Percentiles rank a stretch among this genome's conserved stretches.
phyloP scores from a whole-genome alignment of 116 monocot species.

The Posidonia oceanica region DNA sequence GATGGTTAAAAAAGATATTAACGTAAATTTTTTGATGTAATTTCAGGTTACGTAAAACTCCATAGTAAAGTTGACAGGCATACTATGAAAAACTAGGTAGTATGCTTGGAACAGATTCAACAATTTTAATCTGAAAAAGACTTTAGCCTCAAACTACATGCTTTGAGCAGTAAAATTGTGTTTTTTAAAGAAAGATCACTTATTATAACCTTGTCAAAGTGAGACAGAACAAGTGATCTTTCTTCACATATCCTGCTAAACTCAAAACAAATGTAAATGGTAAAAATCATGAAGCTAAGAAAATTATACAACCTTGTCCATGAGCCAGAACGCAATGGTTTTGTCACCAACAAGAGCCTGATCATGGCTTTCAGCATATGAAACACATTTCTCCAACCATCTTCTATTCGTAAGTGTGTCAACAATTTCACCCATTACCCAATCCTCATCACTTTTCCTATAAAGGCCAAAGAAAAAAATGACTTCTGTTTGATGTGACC shows the following conservation, averaged over 20 bases:
- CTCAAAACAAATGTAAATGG: neutral
- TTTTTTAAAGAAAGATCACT: no score
- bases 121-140: no score
- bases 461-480: neutral
- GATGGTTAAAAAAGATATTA: neutral
- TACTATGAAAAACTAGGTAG: no score
- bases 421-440: slow-evolving; percentile 91
- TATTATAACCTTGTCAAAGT: neutral
- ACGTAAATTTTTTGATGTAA: neutral
- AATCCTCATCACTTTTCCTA: slow-evolving; percentile 76
- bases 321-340: slow-evolving; percentile 99
- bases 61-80: no score
- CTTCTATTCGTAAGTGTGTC: slow-evolving; percentile 89
- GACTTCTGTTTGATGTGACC: no score
- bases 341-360: slow-evolving; percentile 99
- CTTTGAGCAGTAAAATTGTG: no score
- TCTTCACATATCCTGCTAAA: no score
- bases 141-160: no score
- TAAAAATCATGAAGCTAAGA: neutral
- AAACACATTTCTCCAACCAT: slow-evolving; percentile 92
- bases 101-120: no score
- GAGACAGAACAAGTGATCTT: neutral
- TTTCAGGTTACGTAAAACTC: no score
- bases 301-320: slow-evolving; percentile 70
- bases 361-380: slow-evolving; percentile 98